Evolutionary conservation across 1,139 yeast species (phyloP).

Genomic region (Blastobotrys petasosporus): DNA sequence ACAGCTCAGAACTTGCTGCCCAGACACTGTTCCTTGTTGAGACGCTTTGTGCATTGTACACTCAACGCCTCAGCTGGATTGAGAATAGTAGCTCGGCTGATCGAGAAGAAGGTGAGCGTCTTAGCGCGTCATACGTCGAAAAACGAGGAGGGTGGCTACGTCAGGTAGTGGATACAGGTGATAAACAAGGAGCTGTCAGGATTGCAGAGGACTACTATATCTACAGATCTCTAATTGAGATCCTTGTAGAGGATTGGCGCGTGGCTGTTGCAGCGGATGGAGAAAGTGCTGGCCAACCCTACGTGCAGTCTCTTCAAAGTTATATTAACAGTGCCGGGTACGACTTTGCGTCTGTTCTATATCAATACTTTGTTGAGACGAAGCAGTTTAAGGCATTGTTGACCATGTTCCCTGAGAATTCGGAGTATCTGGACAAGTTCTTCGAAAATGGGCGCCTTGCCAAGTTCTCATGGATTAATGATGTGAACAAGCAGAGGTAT

Average conservation of each 20-base stretch:
- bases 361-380: slow-evolving; percentile 50
- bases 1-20: slow-evolving; percentile 15
- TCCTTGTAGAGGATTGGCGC: slow-evolving; percentile 51
- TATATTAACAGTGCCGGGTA: slow-evolving; percentile 62
- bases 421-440: slow-evolving; percentile 47
- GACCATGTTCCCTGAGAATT: slow-evolving; percentile 51
- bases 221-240: slow-evolving; percentile 57
- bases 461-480: slow-evolving; percentile 68
- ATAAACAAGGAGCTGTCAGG: slow-evolving; percentile 49
- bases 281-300: slow-evolving; percentile 27
- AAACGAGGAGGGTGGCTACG: slow-evolving; percentile 48
- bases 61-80: slow-evolving; percentile 27
- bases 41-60: slow-evolving; percentile 28
- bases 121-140: slow-evolving; percentile 23
- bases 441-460: slow-evolving; percentile 47
- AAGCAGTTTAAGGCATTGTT: slow-evolving; percentile 53
- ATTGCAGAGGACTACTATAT: slow-evolving; percentile 66
- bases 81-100: slow-evolving; percentile 8
- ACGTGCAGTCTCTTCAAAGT: slow-evolving; percentile 36
- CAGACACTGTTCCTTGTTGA: slow-evolving; percentile 30
- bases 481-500: slow-evolving; percentile 49
- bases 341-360: slow-evolving; percentile 62
- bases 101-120: slow-evolving; percentile 18
- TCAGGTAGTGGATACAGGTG: slow-evolving; percentile 43
- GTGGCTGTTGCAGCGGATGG: slow-evolving; percentile 25